These are phyloP conservation scores for Trypanosoma brucei DNA, from an alignment of 208 protist genomes.

Conservation along the genomic window DNA sequence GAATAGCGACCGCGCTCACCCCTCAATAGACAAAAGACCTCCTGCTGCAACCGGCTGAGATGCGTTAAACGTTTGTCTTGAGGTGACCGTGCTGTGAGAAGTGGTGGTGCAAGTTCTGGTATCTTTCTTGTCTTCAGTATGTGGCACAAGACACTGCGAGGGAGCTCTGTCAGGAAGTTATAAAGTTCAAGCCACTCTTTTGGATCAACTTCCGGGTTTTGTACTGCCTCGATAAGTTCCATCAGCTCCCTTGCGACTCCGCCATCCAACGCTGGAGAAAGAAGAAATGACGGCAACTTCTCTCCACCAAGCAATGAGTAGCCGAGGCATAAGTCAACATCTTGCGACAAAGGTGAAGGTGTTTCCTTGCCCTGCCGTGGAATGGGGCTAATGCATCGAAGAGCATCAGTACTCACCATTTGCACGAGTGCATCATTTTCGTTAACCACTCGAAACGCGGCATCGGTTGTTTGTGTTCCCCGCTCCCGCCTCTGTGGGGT, in stretches of 20 bases:
- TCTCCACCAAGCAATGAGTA: not conserved
- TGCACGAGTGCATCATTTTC: not conserved
- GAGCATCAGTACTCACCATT: not conserved
- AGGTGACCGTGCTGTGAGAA: not conserved
- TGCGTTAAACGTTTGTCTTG: not conserved
- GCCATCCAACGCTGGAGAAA: slow-evolving; percentile 8
- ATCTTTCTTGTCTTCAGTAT: not conserved
- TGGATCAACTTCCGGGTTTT: not conserved
- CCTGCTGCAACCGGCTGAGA: slow-evolving; percentile 4
- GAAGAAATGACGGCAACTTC: not conserved
- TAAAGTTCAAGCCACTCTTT: slow-evolving; percentile 15
- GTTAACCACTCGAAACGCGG: not conserved
- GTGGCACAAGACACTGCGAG: not conserved
- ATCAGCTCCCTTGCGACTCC: slow-evolving; percentile 8
- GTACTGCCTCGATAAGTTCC: slow-evolving; percentile 2
- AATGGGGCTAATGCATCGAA: slow-evolving; percentile 22
- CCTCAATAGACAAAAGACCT: slow-evolving; percentile 6
- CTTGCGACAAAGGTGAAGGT: slow-evolving; percentile 5
- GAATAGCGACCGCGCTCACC: not conserved
- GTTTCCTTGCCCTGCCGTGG: not conserved
- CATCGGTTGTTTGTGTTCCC: slow-evolving; percentile 12
- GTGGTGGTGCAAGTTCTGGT: not conserved
- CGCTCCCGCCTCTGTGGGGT: not conserved
- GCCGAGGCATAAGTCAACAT: not conserved
- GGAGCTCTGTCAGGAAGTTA: slow-evolving; percentile 12